Base-by-base conservation (phyloP, 192 early-diverging fungal genomes). In the Endogone sp. region DNA sequence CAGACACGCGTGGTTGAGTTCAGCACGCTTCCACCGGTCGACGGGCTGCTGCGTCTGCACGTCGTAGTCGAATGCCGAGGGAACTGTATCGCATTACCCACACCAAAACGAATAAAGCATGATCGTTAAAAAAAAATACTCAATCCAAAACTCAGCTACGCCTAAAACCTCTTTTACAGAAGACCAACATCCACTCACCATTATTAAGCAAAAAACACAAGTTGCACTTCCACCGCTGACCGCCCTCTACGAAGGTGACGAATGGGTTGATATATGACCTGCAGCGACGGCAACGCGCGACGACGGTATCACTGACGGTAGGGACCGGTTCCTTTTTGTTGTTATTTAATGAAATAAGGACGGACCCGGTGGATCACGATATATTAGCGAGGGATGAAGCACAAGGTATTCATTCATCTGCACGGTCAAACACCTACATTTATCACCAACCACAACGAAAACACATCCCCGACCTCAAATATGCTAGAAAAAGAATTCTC, bases 201-300 rank as follows among this genome's bases (percentile, higher is more conserved):
- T 98, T 95, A 72, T 98, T 98, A 72, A 86, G 85, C 22, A 95
- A 81, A 66, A 88, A 91, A 77, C 97, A 99, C 82, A 98, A 82
- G 75, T 97, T 97, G 77, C 97, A 99, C 76, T 91, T 91, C 97
- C 97, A 99, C 44, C 94, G 85, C 54, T 93, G 91, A 10, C 96
- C 97, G 59, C 96, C 94, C 66, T 99, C 97, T 1, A 94, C 89
- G 85, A 97, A 99, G 56, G 88, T 89, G 6, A 98, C 91, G 79
- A 91, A 99, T 25, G 97, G 97, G 66, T 98, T 98, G 75, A 99
- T 94, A 70, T 99, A 99, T 3, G 94, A 92, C 67, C 97, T 84
- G 79, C 97, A 99, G 25, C 95, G 82, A 29, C 96, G 84, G 80
- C 97, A 99, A 29, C 97, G 88, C 64, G 95, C 93, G 81, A 99